Percentiles rank a stretch among this genome's conserved stretches.
phyloP scores from a whole-genome alignment of 2,329 filamentous ascomycete species.

The Camptophora hylomeconis region DNA sequence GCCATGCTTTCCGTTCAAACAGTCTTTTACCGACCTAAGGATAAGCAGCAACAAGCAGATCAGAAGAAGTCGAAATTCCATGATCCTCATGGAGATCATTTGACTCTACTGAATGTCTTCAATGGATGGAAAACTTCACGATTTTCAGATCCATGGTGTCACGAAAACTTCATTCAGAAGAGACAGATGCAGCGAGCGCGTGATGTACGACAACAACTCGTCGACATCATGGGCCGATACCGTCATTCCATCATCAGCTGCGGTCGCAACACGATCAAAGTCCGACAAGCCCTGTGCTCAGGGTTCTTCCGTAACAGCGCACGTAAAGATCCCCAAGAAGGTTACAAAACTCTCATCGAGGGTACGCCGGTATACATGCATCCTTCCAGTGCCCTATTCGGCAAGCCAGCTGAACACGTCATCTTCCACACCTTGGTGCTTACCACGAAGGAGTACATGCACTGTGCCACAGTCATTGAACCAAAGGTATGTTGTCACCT shows the following conservation, averaged over 20 bases:
- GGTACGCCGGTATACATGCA: constrained; percentile 92
- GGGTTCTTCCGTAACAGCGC: constrained; percentile 95
- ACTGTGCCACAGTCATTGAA: constrained; percentile 82
- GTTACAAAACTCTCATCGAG: constrained; percentile 95
- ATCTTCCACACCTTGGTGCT: constrained; percentile 59
- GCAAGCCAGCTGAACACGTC: constrained; percentile 91
- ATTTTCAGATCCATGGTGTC: constrained; percentile 82
- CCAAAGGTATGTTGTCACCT: constrained; percentile 46
- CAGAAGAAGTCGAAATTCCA: constrained; percentile 98
- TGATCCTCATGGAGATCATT: constrained; percentile 84
- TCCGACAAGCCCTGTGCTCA: constrained; percentile 76
- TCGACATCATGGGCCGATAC: constrained; percentile 89
- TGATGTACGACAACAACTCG: constrained; percentile 82
- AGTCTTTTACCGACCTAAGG: constrained; percentile 90
- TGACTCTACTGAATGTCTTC: constrained; percentile 92
- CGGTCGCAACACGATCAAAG: constrained; percentile 72
- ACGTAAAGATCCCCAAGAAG: constrained; percentile 88
- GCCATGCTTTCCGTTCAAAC: constrained; percentile 81
- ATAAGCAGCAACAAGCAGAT: constrained; percentile 91
- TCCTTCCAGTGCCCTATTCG: constrained; percentile 80
- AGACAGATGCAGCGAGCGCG: constrained; percentile 77
- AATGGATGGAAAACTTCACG: constrained; percentile 86
- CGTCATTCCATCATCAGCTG: constrained; percentile 71
- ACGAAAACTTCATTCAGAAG: constrained; percentile 94
- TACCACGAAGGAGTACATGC: constrained; percentile 88